These are phyloP conservation scores for Cronartium quercuum DNA, from an alignment of 1,284 basidiomycete genomes.

Conservation along the genomic window DNA sequence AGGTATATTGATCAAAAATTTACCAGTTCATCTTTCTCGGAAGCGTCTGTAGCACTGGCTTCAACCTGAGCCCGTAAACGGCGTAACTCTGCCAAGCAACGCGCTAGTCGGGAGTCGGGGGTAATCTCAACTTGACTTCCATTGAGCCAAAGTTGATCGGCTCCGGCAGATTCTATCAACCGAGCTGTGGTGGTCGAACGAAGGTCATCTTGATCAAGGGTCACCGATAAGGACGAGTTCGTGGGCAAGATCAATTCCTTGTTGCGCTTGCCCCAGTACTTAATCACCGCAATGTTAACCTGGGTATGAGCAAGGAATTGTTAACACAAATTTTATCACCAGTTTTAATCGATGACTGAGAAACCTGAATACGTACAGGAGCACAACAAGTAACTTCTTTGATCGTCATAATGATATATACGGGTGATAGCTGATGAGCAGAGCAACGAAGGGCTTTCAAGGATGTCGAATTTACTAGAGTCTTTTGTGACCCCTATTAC, in stretches of 20 bases:
- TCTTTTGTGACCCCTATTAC: too few species aligned
- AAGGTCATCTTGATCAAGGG: slow-evolving; percentile 91
- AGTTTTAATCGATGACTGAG: not conserved
- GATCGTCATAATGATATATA: slow-evolving; percentile 24
- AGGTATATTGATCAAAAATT: not conserved
- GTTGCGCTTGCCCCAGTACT: slow-evolving; percentile 90
- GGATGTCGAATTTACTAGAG: not conserved
- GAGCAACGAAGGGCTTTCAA: not conserved
- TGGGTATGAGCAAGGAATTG: not conserved
- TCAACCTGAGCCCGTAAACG: slow-evolving; percentile 69
- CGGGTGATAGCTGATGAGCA: not conserved
- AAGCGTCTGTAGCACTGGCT: slow-evolving; percentile 47
- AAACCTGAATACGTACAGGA: slow-evolving; percentile 38
- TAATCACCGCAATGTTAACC: slow-evolving; percentile 45
- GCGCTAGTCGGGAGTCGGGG: slow-evolving; percentile 66
- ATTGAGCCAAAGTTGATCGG: slow-evolving; percentile 88
- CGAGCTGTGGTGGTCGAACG: slow-evolving; percentile 88
- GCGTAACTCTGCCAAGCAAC: slow-evolving; percentile 84
- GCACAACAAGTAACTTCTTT: slow-evolving; percentile 44
- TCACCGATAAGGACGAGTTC: slow-evolving; percentile 95
- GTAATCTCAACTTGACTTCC: slow-evolving; percentile 84
- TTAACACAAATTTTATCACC: not conserved
- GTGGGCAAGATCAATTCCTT: slow-evolving; percentile 91
- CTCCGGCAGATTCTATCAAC: slow-evolving; percentile 66
- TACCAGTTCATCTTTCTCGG: not conserved